Evolutionary conservation across 164 flowering plant species (phyloP).

Genomic region (Protea cynaroides): DNA sequence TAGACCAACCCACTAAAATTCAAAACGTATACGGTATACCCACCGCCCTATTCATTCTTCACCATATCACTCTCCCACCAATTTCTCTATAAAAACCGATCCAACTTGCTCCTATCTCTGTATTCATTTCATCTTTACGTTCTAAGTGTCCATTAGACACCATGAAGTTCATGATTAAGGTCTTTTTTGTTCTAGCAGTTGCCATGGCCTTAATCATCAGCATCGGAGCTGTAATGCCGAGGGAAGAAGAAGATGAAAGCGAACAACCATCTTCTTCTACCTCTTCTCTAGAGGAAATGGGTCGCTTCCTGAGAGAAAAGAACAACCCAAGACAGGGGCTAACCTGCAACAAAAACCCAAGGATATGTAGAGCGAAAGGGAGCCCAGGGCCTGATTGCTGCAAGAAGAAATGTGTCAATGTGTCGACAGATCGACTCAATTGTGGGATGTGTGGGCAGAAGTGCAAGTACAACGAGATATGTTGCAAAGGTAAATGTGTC

Average conservation of each 20-base stretch:
- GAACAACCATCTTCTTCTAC: constrained; percentile 1
- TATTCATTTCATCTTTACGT: neutral
- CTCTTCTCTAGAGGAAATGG: constrained; percentile 5
- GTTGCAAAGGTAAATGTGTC: constrained; percentile 32
- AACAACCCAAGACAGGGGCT: neutral
- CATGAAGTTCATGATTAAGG: constrained; percentile 1
- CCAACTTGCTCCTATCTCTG: neutral
- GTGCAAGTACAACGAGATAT: constrained; percentile 22
- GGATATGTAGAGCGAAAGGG: constrained; percentile 16
- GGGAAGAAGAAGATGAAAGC: neutral
- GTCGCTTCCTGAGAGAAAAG: constrained; percentile 9
- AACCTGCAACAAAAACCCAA: constrained; percentile 15
- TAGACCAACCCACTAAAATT: neutral
- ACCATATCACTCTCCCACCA: neutral
- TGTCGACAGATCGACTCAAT: constrained; percentile 17
- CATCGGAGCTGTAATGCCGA: neutral
- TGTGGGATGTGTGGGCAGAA: constrained; percentile 34
- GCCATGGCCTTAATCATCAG: constrained; percentile 4
- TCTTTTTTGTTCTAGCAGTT: constrained; percentile 10
- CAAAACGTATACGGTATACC: neutral
- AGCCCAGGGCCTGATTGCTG: constrained; percentile 30
- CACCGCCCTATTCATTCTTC: too few species aligned
- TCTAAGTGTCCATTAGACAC: neutral
- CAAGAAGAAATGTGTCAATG: constrained; percentile 23
- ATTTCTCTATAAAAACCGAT: neutral